Percentiles rank a stretch among this genome's conserved stretches.
Conservation (phyloP, 805 yeast species). For the Lipomyces sp. region DNA sequence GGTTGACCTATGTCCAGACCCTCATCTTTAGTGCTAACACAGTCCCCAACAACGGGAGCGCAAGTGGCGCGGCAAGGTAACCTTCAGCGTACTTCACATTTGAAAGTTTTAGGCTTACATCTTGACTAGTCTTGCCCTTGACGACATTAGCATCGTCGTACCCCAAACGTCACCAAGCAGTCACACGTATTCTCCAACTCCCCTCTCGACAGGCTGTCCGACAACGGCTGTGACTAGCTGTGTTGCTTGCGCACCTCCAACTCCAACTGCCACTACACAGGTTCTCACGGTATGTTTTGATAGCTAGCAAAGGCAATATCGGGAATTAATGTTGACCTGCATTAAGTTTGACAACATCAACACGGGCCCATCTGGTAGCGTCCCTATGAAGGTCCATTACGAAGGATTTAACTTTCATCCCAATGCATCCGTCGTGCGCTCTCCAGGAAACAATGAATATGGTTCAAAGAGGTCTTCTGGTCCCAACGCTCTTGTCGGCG, state of each 20-base stretch:
- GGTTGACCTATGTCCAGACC: constrained; percentile 8
- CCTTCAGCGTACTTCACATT: background rate
- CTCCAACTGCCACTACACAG: constrained; percentile 9
- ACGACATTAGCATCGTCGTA: constrained; percentile 5
- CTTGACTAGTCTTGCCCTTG: constrained; percentile 11
- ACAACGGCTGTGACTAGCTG: constrained; percentile 11
- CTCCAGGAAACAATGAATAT: constrained; percentile 2
- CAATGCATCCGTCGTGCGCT: constrained; percentile 4
- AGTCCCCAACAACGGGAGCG: background rate
- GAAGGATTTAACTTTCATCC: constrained; percentile 13
- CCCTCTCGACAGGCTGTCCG: constrained; percentile 5
- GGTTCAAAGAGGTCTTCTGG: constrained; percentile 16
- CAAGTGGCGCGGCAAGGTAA: constrained; percentile 8
- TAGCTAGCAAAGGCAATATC: background rate
- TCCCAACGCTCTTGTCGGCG: background rate
- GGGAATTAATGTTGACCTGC: background rate
- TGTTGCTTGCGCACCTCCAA: constrained; percentile 10
- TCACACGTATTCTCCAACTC: background rate
- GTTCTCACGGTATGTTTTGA: constrained; percentile 4
- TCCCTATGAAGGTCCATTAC: constrained; percentile 9
- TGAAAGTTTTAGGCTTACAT: background rate
- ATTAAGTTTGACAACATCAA: constrained; percentile 8
- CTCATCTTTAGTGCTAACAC: background rate
- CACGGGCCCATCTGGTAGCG: constrained; percentile 10
- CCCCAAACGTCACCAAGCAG: constrained; percentile 6